A percentile compares a stretch with the other conserved stretches of the same genome.
phyloP scores from a whole-genome alignment of 2,329 filamentous ascomycete genomes.

The Arthrobotrys iridis region DNA sequence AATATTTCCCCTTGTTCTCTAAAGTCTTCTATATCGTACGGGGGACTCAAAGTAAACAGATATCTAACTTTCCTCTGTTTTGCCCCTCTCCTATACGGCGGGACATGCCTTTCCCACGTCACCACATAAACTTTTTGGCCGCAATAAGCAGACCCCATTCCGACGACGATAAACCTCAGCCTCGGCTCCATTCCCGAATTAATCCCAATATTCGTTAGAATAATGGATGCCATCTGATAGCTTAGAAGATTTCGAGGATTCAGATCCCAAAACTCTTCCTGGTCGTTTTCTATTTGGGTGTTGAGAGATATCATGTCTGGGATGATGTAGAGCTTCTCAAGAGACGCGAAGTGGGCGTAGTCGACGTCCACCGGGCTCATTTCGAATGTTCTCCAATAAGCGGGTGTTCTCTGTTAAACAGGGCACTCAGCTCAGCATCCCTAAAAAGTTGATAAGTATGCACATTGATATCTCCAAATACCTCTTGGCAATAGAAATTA shows the following conservation, averaged over 20 bases:
- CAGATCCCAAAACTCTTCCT: constrained; percentile 7
- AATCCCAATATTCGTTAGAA: constrained; percentile 24
- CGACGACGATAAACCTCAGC: constrained; percentile 22
- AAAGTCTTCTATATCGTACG: constrained; percentile 12
- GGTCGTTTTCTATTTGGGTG: constrained; percentile 17
- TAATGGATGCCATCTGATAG: constrained; percentile 21
- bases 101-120: constrained; percentile 16
- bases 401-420: background rate
- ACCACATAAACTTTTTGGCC: constrained; percentile 30
- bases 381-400: constrained; percentile 23
- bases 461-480: background rate
- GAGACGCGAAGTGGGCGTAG: constrained; percentile 13
- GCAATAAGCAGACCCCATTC: constrained; percentile 7
- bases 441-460: background rate
- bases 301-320: constrained; percentile 18
- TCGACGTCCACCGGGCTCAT: constrained; percentile 18
- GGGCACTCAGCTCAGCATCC: too few relatives aligned
- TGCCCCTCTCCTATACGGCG: background rate
- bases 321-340: constrained; percentile 31
- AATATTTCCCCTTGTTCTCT: constrained; percentile 9
- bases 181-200: constrained; percentile 5
- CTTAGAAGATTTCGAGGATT: constrained; percentile 11
- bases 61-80: background rate
- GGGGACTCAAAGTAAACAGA: constrained; percentile 14
- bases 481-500: constrained; percentile 18